Evolutionary conservation across 345 rosid species (phyloP).

Genomic region (Eucalyptus sp.): DNA sequence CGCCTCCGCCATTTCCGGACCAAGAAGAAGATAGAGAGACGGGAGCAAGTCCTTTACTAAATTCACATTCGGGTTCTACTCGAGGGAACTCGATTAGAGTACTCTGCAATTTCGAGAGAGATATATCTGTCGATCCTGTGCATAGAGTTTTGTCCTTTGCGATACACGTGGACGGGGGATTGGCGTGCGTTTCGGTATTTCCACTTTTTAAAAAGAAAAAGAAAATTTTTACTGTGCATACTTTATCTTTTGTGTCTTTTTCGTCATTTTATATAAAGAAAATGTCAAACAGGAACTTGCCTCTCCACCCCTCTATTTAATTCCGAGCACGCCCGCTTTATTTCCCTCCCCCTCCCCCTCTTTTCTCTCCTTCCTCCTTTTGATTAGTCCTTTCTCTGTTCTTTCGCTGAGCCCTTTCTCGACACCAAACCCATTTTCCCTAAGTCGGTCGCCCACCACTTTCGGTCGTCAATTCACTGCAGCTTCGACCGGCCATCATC

Average conservation of each 20-base stretch:
- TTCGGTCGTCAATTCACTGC: background rate
- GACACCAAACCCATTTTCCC: background rate
- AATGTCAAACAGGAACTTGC: background rate
- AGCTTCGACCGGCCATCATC: background rate
- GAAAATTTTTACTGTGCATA: background rate
- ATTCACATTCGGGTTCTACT: background rate
- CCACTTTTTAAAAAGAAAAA: background rate
- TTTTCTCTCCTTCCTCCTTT: background rate
- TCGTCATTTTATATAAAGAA: background rate
- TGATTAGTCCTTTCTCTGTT: background rate
- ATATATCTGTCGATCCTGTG: background rate
- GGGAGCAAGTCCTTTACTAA: background rate
- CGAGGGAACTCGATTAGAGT: background rate
- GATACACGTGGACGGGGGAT: background rate
- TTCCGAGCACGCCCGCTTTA: background rate
- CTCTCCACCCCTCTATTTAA: background rate
- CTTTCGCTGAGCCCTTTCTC: background rate
- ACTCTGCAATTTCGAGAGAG: background rate
- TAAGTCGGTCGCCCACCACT: background rate
- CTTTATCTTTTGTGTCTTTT: background rate
- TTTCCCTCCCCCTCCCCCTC: background rate
- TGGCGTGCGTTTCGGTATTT: background rate
- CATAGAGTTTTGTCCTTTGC: background rate
- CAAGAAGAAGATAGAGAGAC: background rate
- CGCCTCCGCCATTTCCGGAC: background rate